phyloP scores from a whole-genome alignment of 2,329 filamentous ascomycete genomes.

The Aspergillus aculeatus region DNA sequence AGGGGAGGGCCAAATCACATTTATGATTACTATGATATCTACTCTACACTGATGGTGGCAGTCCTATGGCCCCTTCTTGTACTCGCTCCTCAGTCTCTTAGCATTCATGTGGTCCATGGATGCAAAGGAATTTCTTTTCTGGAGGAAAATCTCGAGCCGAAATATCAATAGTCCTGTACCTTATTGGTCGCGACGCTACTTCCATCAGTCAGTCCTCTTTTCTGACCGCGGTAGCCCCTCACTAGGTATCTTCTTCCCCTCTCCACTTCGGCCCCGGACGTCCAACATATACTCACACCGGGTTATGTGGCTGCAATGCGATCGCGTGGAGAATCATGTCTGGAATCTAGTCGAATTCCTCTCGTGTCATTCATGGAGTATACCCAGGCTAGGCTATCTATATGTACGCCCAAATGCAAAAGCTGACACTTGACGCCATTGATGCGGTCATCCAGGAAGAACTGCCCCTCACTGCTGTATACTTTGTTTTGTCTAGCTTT shows the following conservation, averaged over 20 bases:
- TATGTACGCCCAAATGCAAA: background rate
- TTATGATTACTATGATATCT: too few species aligned
- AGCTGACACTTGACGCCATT: background rate
- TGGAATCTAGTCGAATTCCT: background rate
- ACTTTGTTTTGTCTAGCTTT: background rate
- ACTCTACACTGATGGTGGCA: background rate
- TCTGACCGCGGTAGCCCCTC: background rate
- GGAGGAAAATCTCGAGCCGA: too few species aligned
- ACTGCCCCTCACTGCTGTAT: background rate
- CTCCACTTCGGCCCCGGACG: background rate
- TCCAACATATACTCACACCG: background rate
- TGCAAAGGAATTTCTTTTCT: too few species aligned
- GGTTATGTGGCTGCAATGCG: too few species aligned
- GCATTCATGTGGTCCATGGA: too few species aligned
- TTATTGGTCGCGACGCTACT: background rate
- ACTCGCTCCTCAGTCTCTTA: background rate
- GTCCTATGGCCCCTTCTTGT: background rate
- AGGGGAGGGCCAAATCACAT: too few species aligned
- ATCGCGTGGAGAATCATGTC: background rate
- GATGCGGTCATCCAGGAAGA: background rate
- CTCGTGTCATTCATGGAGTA: background rate
- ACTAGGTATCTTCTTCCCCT: background rate
- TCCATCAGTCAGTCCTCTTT: background rate
- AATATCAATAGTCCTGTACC: too few species aligned
- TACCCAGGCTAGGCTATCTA: background rate